phyloP scores from a whole-genome alignment of 306 rosid species.

The Potentilla sterilis region DNA sequence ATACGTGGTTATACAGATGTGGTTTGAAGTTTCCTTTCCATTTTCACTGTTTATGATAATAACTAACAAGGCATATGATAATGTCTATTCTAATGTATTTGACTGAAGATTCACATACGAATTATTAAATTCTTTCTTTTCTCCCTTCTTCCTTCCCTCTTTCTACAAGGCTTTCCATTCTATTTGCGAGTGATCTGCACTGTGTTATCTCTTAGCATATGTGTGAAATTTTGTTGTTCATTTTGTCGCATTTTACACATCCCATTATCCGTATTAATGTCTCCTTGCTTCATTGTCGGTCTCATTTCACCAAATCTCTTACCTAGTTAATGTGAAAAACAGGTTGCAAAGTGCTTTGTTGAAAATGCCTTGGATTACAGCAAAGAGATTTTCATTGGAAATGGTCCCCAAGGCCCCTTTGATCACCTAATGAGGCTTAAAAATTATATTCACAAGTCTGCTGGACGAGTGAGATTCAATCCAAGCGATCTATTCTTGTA shows the following conservation, averaged over 20 bases:
- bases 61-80: background rate
- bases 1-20: background rate
- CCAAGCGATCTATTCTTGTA: constrained; percentile 67
- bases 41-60: background rate
- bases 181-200: background rate
- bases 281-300: background rate
- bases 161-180: background rate
- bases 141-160: background rate
- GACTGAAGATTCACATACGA: constrained; percentile 4
- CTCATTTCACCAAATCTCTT: constrained; percentile 1
- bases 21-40: background rate
- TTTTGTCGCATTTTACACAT: background rate
- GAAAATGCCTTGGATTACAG: constrained; percentile 70
- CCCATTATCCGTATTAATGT: background rate
- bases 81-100: background rate
- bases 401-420: constrained; percentile 84
- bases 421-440: constrained; percentile 72
- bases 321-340: constrained; percentile 25
- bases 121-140: background rate
- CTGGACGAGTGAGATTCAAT: constrained; percentile 51
- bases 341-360: constrained; percentile 69
- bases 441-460: constrained; percentile 34
- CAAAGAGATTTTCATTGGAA: constrained; percentile 73
- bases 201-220: background rate
- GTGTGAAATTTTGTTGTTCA: constrained; percentile 1